Base-by-base conservation (phyloP, 805 yeast genomes). In the Lipomyces lipofer region DNA sequence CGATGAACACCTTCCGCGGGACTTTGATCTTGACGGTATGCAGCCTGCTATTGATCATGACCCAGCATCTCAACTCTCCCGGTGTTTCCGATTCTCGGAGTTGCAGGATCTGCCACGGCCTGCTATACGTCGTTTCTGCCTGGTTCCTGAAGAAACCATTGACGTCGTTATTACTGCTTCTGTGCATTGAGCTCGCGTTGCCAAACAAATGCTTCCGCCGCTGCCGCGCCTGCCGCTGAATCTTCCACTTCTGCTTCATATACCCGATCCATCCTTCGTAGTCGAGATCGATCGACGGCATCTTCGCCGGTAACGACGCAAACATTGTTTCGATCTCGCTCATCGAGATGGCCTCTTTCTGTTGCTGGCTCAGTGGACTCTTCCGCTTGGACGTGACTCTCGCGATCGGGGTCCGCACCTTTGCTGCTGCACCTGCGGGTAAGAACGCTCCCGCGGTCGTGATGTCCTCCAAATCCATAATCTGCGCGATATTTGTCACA, bases 221-320 rank as follows among this genome's bases (percentile, higher is more conserved):
- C 50, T 77, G 78, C 63, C 89, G 78, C 56, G 85, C 86, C 58
- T 80, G 80, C n/a, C 79, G 78, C 67, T 89, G 95, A 10, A 82
- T 73, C 46, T 73, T 80, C 99, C 99, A 94, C 66, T 88, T 88
- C n/a, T 82, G 78, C 69, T 92, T 90, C 69, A 87, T 92, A 65
- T 86, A 86, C 28, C 73, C 71, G 55, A 94, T 75, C 64, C 79
- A 78, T 39, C 73, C 75, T 24, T 66, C 45, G 63, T 74, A 76
- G 67, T 80, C 75, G 51, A 56, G 36, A 51, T 30, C 64, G 63
- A 22, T 66, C 62, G 66, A 64, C 3, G 76, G 71, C 36, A 59
- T 56, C 17, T 54, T 61, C 1, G 58, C 35, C 9, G 71, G 71
- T 17, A 72, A 62, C 30, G 76, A 62, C 50, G 80, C 82, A 44